Conservation (phyloP, 306 rosid genomes). For the Cercis canadensis region DNA sequence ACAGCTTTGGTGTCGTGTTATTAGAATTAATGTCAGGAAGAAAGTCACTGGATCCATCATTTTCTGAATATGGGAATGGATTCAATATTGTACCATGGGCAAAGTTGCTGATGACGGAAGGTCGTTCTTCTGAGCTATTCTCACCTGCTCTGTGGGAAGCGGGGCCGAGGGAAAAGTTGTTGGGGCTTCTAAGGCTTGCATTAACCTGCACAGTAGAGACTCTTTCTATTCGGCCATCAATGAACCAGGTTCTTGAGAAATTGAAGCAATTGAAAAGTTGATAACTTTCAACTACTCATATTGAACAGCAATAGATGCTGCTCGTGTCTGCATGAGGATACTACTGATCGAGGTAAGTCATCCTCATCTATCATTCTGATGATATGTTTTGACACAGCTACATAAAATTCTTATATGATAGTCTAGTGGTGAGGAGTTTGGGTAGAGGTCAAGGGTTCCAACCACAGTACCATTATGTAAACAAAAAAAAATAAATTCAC, state of each 20-base stretch:
- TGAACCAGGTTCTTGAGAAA: constrained; percentile 60
- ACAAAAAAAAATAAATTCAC: too few relatives aligned
- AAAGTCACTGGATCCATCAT: constrained; percentile 73
- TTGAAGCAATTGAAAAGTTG: constrained; percentile 50
- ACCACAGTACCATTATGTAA: too few relatives aligned
- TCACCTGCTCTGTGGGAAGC: constrained; percentile 55
- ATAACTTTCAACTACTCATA: constrained; percentile 27
- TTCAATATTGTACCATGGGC: constrained; percentile 82
- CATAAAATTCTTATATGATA: too few relatives aligned
- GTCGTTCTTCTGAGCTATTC: constrained; percentile 54
- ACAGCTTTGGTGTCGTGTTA: constrained; percentile 75
- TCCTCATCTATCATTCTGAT: constrained; percentile 30
- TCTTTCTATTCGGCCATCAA: constrained; percentile 55
- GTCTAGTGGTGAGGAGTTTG: too few relatives aligned
- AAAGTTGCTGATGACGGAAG: constrained; percentile 49
- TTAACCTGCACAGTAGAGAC: constrained; percentile 54
- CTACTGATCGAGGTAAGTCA: constrained; percentile 34
- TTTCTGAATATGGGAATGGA: constrained; percentile 68
- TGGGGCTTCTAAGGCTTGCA: constrained; percentile 53
- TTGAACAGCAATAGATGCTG: constrained; percentile 18
- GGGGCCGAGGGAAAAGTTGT: constrained; percentile 52
- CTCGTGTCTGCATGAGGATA: constrained; percentile 24
- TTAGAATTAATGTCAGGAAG: constrained; percentile 70
- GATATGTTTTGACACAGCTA: background rate
- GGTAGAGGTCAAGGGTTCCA: too few relatives aligned